These are phyloP conservation scores for Leccinum arenicola DNA, from an alignment of 768 basidiomycete species.

Conservation along the genomic window DNA sequence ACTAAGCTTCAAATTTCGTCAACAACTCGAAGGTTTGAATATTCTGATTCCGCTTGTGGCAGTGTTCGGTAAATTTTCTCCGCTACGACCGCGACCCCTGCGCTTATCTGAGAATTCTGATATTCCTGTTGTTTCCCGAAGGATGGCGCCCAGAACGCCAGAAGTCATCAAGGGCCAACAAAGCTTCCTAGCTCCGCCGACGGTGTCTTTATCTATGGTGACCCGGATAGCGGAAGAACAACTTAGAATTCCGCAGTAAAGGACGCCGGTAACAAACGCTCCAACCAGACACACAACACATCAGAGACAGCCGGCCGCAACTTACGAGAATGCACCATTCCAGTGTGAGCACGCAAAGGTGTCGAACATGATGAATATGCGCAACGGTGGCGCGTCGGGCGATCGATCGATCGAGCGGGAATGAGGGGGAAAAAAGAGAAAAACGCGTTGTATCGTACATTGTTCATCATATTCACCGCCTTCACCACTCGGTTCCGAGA, in stretches of 20 bases:
- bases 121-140: slow-evolving; percentile 3
- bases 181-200: slow-evolving; percentile 12
- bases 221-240: slow-evolving; percentile 16
- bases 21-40: too few species aligned
- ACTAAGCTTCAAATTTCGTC: too few species aligned
- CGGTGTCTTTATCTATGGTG: slow-evolving; percentile 13
- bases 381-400: slow-evolving; percentile 14
- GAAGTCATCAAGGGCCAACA: slow-evolving; percentile 13
- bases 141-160: slow-evolving; percentile 3
- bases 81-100: slow-evolving; percentile 1
- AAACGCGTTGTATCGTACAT: neutral
- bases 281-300: neutral
- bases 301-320: slow-evolving; percentile 13
- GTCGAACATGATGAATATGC: neutral
- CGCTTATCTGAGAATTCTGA: slow-evolving; percentile 18
- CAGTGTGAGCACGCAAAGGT: neutral
- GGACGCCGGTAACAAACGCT: neutral
- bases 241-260: slow-evolving; percentile 2
- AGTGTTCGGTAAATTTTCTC: too few species aligned
- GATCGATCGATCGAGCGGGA: slow-evolving; percentile 16
- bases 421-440: neutral
- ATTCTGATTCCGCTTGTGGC: too few species aligned
- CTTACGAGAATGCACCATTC: slow-evolving; percentile 11
- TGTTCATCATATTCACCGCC: neutral
- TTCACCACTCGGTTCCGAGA: slow-evolving; percentile 7